A percentile compares a stretch with the other conserved stretches of the same genome.
phyloP scores from a whole-genome alignment of 1,284 basidiomycete species.

The Xerocomus cyaneibrunnescens region DNA sequence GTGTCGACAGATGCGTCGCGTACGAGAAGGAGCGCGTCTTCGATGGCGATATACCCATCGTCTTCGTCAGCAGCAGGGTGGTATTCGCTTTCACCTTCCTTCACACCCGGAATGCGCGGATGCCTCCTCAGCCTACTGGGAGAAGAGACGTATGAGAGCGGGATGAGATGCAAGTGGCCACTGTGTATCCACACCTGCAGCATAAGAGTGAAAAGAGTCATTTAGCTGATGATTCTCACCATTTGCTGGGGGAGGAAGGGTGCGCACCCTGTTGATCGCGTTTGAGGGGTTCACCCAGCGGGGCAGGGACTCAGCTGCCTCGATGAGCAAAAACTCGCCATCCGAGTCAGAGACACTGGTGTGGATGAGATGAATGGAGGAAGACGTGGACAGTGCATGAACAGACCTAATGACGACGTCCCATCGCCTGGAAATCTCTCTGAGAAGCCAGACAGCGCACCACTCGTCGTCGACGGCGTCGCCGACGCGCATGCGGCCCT shows the following conservation, averaged over 20 bases:
- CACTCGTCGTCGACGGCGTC: constrained; percentile 97
- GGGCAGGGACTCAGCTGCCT: constrained; percentile 90
- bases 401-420: constrained; percentile 71
- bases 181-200: constrained; percentile 86
- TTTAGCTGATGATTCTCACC: constrained; percentile 36
- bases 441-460: constrained; percentile 87
- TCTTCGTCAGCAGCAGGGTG: constrained; percentile 43
- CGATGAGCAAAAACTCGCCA: constrained; percentile 95
- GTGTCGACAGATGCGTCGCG: constrained; percentile 55
- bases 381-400: constrained; percentile 6
- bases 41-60: constrained; percentile 54
- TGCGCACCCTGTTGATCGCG: constrained; percentile 85
- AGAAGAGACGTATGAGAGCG: constrained; percentile 71
- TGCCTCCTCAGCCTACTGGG: constrained; percentile 54
- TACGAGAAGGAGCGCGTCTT: constrained; percentile 69
- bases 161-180: constrained; percentile 83
- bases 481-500: constrained; percentile 83
- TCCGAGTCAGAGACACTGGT: constrained; percentile 83
- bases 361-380: constrained; percentile 5
- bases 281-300: constrained; percentile 91
- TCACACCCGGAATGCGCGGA: constrained; percentile 40
- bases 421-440: constrained; percentile 73
- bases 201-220: constrained; percentile 24
- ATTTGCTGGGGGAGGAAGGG: constrained; percentile 24
- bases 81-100: constrained; percentile 53